Evolutionary conservation across 1,284 basidiomycete species (phyloP), one percentile per base, ranked within the genome.

Genomic region (Abortiporus biennis): DNA sequence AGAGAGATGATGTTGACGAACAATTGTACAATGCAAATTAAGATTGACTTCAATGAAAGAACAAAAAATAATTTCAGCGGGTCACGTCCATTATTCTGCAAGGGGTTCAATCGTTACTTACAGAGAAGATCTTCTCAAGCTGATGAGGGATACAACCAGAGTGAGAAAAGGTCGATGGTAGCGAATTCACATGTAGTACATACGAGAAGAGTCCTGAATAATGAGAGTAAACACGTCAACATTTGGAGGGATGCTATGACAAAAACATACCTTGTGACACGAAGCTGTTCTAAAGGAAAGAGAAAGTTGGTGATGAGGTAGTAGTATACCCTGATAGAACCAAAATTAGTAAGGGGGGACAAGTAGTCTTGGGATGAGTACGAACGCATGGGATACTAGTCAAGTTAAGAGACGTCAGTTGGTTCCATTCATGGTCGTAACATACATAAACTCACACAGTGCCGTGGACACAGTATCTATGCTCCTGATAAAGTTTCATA

Each of bases 331-430:
- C 54, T 56, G 33, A 2, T 12, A n/a, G n/a, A n/a, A 9, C 27
- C 27, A 29, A 29, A 8, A n/a, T 29, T n/a, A 29, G n/a, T 29
- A 8, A 13, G 12, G 11, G 4, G 21, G 13, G 9, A 27, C 5
- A 15, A 3, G 4, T 3, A 30, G 15, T n/a, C 5, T 2, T 24
- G 6, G 15, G 20, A 8, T 11, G 23, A 16, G 21, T 56, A 0
- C 51, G n/a, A n/a, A 66, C 64, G 65, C 49, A 53, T 68, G 52
- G 12, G 59, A 65, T 44, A 68, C 65, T 67, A 39, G 9, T 29
- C 8, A 6, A 12, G 24, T 17, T 12, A 9, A 8, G 12, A 35
- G 9, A 35, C 9, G 17, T 16, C 8, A 8, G 33, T 16, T 35
- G 9, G 27, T n/a, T 9, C 27, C n/a, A 9, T n/a, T 29, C 8